These are phyloP conservation scores for Yamadazyma aaseri DNA, from an alignment of 1,139 yeast genomes.

Conservation along the genomic window DNA sequence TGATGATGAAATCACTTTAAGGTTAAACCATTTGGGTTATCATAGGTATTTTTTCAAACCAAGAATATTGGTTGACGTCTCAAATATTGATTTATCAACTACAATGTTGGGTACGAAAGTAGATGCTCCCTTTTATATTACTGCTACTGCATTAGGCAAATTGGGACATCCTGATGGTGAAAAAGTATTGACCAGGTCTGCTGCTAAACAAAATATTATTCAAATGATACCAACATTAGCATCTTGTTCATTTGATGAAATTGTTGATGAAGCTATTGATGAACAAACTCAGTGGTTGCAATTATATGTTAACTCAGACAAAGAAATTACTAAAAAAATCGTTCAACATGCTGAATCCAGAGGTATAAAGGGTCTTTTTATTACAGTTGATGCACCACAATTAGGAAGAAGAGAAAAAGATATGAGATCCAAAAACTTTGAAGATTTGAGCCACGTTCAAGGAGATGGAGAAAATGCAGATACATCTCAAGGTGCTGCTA, in stretches of 20 bases:
- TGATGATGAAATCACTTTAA: slow-evolving; percentile 85
- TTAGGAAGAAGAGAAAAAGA: slow-evolving; percentile 88
- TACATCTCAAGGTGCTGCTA: slow-evolving; percentile 79
- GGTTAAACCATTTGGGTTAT: slow-evolving; percentile 88
- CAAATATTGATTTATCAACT: slow-evolving; percentile 35
- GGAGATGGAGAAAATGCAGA: slow-evolving; percentile 60
- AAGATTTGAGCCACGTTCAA: slow-evolving; percentile 54
- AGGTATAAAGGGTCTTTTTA: slow-evolving; percentile 77
- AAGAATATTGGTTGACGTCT: slow-evolving; percentile 70
- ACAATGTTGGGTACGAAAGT: slow-evolving; percentile 40
- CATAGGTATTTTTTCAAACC: slow-evolving; percentile 88
- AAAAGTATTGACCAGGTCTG: slow-evolving; percentile 69
- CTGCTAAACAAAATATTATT: slow-evolving; percentile 63
- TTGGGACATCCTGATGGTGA: slow-evolving; percentile 82
- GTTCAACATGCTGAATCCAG: slow-evolving; percentile 71
- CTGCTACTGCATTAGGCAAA: slow-evolving; percentile 81
- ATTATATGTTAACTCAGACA: slow-evolving; percentile 71
- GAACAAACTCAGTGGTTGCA: slow-evolving; percentile 83
- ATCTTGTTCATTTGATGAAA: slow-evolving; percentile 72
- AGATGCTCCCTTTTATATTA: slow-evolving; percentile 63
- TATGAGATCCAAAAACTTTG: slow-evolving; percentile 36
- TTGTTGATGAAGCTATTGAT: slow-evolving; percentile 54
- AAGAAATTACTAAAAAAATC: slow-evolving; percentile 53
- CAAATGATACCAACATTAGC: slow-evolving; percentile 86
- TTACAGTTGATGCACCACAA: slow-evolving; percentile 94